Evolutionary conservation across 306 rosid genomes (phyloP), one percentile per base, ranked within the genome.

Genomic region (Bauhinia variegata): DNA sequence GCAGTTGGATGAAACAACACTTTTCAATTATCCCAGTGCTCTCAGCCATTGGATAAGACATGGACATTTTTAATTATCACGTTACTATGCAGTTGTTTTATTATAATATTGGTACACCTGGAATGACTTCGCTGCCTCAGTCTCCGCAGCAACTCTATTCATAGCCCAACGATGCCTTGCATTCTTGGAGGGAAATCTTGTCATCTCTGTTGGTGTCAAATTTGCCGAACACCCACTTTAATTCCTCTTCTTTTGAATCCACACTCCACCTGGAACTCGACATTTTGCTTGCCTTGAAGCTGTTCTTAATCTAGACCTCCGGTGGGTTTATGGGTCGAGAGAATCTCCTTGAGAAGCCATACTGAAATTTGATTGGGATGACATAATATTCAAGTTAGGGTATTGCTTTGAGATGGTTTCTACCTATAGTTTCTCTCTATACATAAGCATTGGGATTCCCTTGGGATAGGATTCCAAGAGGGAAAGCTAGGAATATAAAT

Each of bases 201-300:
- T 95, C 96, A 16, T 91, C 91, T 60, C 70, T 78, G 87, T 91
- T 86, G 43, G 71, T 54, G 82, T 91, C 91, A 12, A 75, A 88
- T 63, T 91, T 91, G 39, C 82, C 78, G 15, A 91, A 91, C 62
- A 80, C 91, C 87, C 89, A 85, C 57, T 75, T 88, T 43, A 85
- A 65, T 63, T 91, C 95, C 41, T 83, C 91, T 62, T 60, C 53
- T 11, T 63, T 86, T 13, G 91, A 78, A 41, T 60, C 63, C 23
- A 67, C 44, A 60, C 55, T 55, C 39, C 36, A 57, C 8, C 65
- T 71, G 5, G 57, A 13, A 18, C 9, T 65, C 1, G 73, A 67
- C 13, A 39, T 42, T 38, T 67, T 71, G 39, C 57, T 76, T 19
- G 77, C 67, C 10, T 56, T 76, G 56, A 82, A 67, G 79, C 69